Evolutionary conservation across 2,329 filamentous ascomycete genomes (phyloP).

Genomic region (Aspergillus caelatus): DNA sequence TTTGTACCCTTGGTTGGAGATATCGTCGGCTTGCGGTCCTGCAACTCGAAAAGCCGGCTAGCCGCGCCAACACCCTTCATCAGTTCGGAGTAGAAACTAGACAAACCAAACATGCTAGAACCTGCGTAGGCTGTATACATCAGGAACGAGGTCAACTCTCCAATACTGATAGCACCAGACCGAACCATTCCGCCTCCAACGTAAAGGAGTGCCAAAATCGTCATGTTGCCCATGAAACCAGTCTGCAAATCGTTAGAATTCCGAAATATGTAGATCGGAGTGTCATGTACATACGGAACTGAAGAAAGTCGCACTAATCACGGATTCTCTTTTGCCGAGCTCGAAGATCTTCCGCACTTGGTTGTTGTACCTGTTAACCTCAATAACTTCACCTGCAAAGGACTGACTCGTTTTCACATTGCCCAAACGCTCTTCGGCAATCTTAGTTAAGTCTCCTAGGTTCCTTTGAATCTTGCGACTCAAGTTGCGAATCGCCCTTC

Average conservation of each 20-base stretch:
- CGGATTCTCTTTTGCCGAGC: slow-evolving; percentile 81
- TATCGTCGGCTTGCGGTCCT: slow-evolving; percentile 85
- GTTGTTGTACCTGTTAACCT: slow-evolving; percentile 86
- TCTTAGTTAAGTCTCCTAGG: slow-evolving; percentile 88
- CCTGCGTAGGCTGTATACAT: slow-evolving; percentile 94
- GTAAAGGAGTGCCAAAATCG: slow-evolving; percentile 85
- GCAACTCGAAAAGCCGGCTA: slow-evolving; percentile 92
- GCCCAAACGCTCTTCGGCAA: slow-evolving; percentile 94
- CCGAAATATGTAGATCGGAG: background rate
- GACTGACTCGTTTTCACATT: slow-evolving; percentile 97
- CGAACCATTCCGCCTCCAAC: slow-evolving; percentile 90
- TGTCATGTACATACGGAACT: slow-evolving; percentile 50
- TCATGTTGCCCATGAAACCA: slow-evolving; percentile 94
- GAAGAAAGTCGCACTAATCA: slow-evolving; percentile 91
- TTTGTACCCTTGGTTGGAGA: slow-evolving; percentile 79
- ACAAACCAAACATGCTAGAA: slow-evolving; percentile 89
- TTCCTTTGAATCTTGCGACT: slow-evolving; percentile 94
- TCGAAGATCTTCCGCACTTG: slow-evolving; percentile 92
- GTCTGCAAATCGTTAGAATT: slow-evolving; percentile 58
- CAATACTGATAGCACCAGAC: slow-evolving; percentile 80
- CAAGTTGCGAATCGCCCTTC: slow-evolving; percentile 82
- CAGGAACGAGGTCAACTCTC: slow-evolving; percentile 92
- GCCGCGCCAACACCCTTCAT: slow-evolving; percentile 99
- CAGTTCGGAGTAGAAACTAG: slow-evolving; percentile 94
- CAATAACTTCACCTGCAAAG: slow-evolving; percentile 89